Base-by-base conservation (phyloP, 2,329 filamentous ascomycete genomes). In the Xylaria sp. region DNA sequence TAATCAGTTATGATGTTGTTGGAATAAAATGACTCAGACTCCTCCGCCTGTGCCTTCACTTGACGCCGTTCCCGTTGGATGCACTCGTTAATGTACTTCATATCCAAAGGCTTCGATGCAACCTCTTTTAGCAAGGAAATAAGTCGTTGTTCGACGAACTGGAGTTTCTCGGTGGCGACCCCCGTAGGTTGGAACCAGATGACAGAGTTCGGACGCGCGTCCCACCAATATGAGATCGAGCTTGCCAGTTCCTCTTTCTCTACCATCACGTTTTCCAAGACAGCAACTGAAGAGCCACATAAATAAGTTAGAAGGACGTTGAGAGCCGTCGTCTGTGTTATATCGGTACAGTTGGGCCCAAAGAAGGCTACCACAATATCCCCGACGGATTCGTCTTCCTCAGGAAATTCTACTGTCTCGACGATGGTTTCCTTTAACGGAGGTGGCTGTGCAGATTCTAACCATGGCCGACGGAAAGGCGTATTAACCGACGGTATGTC, bases 161-260 rank as follows among this genome's bases (percentile, higher is more conserved):
- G 90, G 2, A 99, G 87, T 79, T 94, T 94, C 67, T 92, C 91
- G 0, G 95, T 97, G 30, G 92, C 92, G 4, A 99, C 95, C 67
- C 94, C 92, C 4, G 91, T 94, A 27, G 97, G 87, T 64, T 92
- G 91, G 75, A 99, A 90, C 86, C 91, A 93, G 65, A 98, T 93
- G 61, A 97, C 87, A 12, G 90, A 91, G 72, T 93, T 91, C 2
- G 94, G 93, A 57, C 94, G 89, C 30, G 89, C 87, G 71, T 98
- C 94, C 74, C 89, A 91, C 79, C 88, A 91, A 79, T 92, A 94
- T 57, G 90, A 90, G 11, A 98, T 90, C 6, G 91, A 93, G 80
- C 94, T 98, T 3, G 94, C 93, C 54, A 98, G 87, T 73, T 97
- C 92, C 79, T 98, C 95, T 74, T 91, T 93, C 78, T 99, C 96